Base-by-base conservation (phyloP, 1,139 yeast species). In the Williopsis jadinii region DNA sequence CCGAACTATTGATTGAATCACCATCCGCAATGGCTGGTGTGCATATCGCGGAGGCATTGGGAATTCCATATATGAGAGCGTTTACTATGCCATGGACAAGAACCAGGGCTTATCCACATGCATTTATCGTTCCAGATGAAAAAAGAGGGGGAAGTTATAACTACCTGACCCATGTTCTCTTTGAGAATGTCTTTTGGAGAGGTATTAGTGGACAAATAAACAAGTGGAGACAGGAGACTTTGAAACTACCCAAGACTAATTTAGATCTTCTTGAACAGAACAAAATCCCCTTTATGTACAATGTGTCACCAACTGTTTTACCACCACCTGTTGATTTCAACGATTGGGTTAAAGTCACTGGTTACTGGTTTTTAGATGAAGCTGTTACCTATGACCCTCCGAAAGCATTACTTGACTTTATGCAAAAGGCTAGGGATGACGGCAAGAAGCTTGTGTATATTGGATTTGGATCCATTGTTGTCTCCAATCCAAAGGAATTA, bases 51-150 rank as follows among this genome's bases (percentile, higher is more conserved):
- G 97, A 90, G 59, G 95, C 95, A 0, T 63, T 90, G 43, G 77
- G 80, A 13, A 84, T 90, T 40, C 96, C 97, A 0, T 90, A 90
- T 58, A 84, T 85, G 68, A 70, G 97, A 53, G 97, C 97, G 0
- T 92, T 90, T 57, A 92, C 97, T 0, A 90, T 90, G 97, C 97
- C 97, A 0, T 90, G 97, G 97, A 86, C 97, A 0, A 67, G 95
- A 51, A 90, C 97, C 0, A 72, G 95, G 49, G 95, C 96, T 0
- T 90, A 90, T 58, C 97, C 97, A 1, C 97, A 90, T 66, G 97
- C 97, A 0, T 88, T 90, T 51, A 80, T 90, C 54, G 95, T 87
- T 5, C 97, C 97, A 0, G 97, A 87, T 46, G 95, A 84, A 59
- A 86, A 84, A 57, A 76, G 84, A 61, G 96, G 97, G 9, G 96